Conservation (phyloP, 192 early-diverging fungal genomes). For the Backusella circina region DNA sequence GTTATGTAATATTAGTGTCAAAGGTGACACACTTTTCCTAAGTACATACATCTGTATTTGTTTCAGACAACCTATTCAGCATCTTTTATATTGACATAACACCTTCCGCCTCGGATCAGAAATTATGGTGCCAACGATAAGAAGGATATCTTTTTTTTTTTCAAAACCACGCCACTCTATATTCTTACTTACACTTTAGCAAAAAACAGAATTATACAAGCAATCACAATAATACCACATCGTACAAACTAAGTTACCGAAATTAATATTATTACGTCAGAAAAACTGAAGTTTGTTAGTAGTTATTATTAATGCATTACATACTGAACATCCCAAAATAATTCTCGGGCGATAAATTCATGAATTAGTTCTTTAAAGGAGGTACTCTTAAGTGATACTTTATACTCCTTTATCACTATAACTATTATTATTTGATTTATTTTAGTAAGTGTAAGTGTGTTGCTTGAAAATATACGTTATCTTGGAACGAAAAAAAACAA, state of each 20-base stretch:
- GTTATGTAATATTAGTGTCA: not conserved
- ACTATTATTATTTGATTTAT: no score
- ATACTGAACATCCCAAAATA: no score
- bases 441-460: no score
- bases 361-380: no score
- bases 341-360: no score
- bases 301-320: no score
- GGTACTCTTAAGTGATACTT: no score
- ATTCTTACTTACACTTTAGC: not conserved
- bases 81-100: conserved; percentile 29
- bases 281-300: no score
- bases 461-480: no score
- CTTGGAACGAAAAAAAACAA: no score
- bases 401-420: no score
- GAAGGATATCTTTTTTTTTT: conserved; percentile 18
- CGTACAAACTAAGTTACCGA: not conserved
- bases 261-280: no score
- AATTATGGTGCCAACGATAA: conserved; percentile 16
- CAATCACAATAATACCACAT: conserved; percentile 16
- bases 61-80: not conserved
- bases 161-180: not conserved
- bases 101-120: conserved; percentile 29
- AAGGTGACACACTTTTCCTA: not conserved
- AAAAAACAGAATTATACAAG: conserved; percentile 14
- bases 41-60: not conserved